Evolutionary conservation across 1,284 basidiomycete species (phyloP).

Genomic region (Exobasidium rhododendri): DNA sequence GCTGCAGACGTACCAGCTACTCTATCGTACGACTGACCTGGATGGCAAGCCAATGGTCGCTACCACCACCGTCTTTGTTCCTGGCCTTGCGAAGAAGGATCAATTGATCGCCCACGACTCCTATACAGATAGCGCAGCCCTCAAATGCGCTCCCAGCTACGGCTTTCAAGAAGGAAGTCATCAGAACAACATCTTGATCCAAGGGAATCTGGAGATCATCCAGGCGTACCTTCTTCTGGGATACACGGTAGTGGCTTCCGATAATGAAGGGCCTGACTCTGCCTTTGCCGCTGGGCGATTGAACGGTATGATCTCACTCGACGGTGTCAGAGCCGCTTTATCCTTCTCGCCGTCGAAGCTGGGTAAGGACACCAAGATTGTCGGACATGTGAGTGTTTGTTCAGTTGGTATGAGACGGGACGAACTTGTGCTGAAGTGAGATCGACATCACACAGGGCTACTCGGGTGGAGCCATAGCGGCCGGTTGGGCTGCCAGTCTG

Average conservation of each 20-base stretch:
- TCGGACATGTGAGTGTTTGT: neutral
- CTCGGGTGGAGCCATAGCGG: constrained; percentile 47
- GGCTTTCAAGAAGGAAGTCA: neutral
- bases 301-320: constrained; percentile 38
- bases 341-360: constrained; percentile 29
- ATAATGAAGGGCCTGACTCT: constrained; percentile 43
- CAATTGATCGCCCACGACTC: constrained; percentile 1
- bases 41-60: neutral
- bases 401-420: constrained; percentile 17
- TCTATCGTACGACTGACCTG: neutral
- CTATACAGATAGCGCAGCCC: neutral
- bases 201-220: constrained; percentile 24
- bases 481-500: constrained; percentile 43
- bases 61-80: constrained; percentile 3
- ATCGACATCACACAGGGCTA: constrained; percentile 39
- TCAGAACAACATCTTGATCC: neutral
- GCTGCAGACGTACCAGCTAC: constrained; percentile 12
- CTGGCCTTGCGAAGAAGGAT: neutral
- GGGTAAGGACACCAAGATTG: constrained; percentile 23
- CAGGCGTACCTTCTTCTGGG: constrained; percentile 37
- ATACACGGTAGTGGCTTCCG: constrained; percentile 39
- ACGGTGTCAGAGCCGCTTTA: constrained; percentile 38
- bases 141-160: constrained; percentile 6
- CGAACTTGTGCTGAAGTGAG: neutral
- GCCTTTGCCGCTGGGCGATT: constrained; percentile 42